Base-by-base conservation (phyloP, 139 green algal genomes). In the Edaphochlamys debaryana region DNA sequence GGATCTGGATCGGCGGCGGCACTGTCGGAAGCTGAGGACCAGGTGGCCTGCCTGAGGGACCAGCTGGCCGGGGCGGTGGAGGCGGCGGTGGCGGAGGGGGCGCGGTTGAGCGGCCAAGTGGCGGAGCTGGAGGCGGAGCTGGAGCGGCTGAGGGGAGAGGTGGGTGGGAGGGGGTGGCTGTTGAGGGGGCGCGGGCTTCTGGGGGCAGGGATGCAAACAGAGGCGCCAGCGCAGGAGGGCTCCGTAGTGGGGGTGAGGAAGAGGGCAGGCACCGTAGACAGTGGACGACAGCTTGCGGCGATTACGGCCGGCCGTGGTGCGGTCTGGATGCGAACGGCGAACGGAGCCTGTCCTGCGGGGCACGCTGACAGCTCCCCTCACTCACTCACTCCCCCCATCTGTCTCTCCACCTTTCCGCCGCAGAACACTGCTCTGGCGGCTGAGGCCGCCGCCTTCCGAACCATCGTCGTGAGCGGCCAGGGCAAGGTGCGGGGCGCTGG, bases 81-180 rank as follows among this genome's bases (percentile, higher is more conserved):
- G 32, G 75, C 75, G 17, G 30, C 75, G 58, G 58, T 81, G 58
- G 60, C 75, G 60, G 75, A 81, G 75, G 50, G 38, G 3, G 19
- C 6, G 4, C 75, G 75, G 38, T n/a, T 71, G 40, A 19, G 22
- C 7, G 40, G 25, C 19, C 40, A 30, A n/a, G 60, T 81, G 38
- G 9, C 13, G 75, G 75, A 71, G 60, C 60, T 81, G 60, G 32
- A 81, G 75, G 75, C 62, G 60, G 75, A 81, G 41, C 15, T 81
- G 60, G 20, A 42, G 13, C 7, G 64, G 13, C 64, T 69, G 19
- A 17, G 20, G 64, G 22, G 8, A 8, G 64, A 69, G 64, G 64
- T 69, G 64, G 30, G 34, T 25, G 63, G 60, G 7, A 6, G 7
- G 29, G 30, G 38, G 29, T 19, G 4, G 29, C 27, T 67, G 30